Conservation (phyloP, 441 rosid genomes). For the Mallotus repandus region DNA sequence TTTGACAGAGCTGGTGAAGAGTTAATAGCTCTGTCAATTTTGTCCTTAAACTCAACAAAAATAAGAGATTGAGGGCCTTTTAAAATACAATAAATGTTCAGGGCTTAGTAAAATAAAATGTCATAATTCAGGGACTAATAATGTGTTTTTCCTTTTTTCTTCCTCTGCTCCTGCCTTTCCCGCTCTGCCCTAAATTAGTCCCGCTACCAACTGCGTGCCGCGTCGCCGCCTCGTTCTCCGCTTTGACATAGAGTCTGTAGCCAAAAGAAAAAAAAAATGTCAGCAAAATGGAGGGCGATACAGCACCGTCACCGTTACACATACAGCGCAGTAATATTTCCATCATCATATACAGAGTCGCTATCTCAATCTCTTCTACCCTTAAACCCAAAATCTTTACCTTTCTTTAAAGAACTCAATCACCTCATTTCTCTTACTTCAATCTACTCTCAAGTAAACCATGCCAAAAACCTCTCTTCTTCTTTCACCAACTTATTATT, state of each 20-base stretch:
- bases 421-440: conserved; percentile 68
- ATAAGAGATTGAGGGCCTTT: too few relatives aligned
- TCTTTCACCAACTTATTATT: conserved; percentile 53
- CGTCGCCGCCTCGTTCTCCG: background rate
- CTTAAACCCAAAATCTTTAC: conserved; percentile 25
- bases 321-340: conserved; percentile 74
- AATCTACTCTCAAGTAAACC: conserved; percentile 66
- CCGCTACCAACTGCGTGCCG: background rate
- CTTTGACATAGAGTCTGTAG: background rate
- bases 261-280: conserved; percentile 37
- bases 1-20: too few relatives aligned
- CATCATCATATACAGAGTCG: conserved; percentile 46
- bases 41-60: too few relatives aligned
- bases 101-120: too few relatives aligned
- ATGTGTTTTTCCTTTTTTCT: too few relatives aligned
- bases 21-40: too few relatives aligned
- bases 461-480: conserved; percentile 60
- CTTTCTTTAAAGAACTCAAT: conserved; percentile 49
- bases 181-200: conserved; percentile 6
- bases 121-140: too few relatives aligned
- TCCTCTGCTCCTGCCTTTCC: background rate
- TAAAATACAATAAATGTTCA: too few relatives aligned
- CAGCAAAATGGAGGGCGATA: conserved; percentile 94
- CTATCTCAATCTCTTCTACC: conserved; percentile 41
- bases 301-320: conserved; percentile 97